Evolutionary conservation across 2,329 filamentous ascomycete species (phyloP), one percentile per base, ranked within the genome.

Genomic region (Epichloe amarillans): DNA sequence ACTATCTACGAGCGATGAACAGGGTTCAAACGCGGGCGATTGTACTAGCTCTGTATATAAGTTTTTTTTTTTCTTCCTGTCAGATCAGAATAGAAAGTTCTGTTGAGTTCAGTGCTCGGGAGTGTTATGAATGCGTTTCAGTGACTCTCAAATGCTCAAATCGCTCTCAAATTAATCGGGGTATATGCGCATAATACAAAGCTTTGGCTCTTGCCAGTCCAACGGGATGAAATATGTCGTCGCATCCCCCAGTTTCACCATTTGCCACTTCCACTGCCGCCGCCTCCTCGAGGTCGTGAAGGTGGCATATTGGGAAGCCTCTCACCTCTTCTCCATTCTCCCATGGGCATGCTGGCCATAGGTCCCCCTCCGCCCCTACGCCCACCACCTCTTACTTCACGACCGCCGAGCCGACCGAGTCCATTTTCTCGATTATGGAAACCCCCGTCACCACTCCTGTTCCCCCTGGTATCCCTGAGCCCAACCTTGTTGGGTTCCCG

Each of bases 1-100:
- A 75, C 83, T n/a, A 76, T 94, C 62, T 72, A 74, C 50, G 90
- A 97, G 70, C 91, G 78, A 67, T 97, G 73, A 64, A 61, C 49
- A 51, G 46, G 49, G 49, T 47, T 49, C 3, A 15, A 44, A 35
- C 52, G 52, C 47, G 51, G 50, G 56, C 54, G 52, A 49, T 45
- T 10, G 37, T 45, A 44, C 33, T 48, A 48, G 46, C 51, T 52
- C 46, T 69, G 69, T 76, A 74, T 63, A 74, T 74, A 73, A 60
- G 53, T 52, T 54, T 56, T 54, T 42, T 54, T 42, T 8, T 7
- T 4, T 26, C 4, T 47, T 14, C 7, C 14, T 15, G 51, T 54
- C 52, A 54, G 49, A 49, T 54, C 53, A 58, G 55, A 55, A 65
- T 66, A 61, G 57, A 62, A 58, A 57, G 17, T 50, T 46, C 47